phyloP scores from a whole-genome alignment of 2,329 filamentous ascomycete genomes.

The Niveomyces coronatus region DNA sequence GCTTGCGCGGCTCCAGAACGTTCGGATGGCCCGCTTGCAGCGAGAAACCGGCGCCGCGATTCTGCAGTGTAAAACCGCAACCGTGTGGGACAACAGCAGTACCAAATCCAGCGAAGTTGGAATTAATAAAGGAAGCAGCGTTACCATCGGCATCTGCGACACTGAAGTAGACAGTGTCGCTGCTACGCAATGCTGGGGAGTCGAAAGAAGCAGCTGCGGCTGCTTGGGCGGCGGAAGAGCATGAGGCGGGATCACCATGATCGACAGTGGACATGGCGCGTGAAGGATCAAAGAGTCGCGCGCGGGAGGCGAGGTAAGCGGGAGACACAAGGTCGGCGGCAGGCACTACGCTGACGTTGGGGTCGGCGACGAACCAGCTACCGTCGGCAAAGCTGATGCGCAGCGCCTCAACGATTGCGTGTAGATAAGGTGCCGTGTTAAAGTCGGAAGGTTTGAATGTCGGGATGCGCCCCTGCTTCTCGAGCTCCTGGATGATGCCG shows the following conservation, averaged over 20 bases:
- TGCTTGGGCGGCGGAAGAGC: too few relatives aligned
- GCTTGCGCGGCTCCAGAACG: conserved; percentile 65
- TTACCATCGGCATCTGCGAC: conserved; percentile 76
- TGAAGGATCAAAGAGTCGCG: conserved; percentile 44
- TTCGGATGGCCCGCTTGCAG: conserved; percentile 68
- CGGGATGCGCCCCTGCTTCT: conserved; percentile 63
- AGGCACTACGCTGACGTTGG: conserved; percentile 61
- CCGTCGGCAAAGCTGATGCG: conserved; percentile 86
- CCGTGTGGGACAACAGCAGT: conserved; percentile 74
- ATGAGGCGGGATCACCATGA: conserved; percentile 58
- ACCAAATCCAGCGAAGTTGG: conserved; percentile 83
- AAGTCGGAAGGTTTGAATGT: conserved; percentile 61
- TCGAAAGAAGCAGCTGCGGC: too few relatives aligned
- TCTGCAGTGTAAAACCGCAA: conserved; percentile 90
- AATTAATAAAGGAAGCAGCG: conserved; percentile 93
- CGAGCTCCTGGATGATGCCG: conserved; percentile 80
- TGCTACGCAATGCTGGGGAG: conserved; percentile 69
- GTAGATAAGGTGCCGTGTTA: conserved; percentile 72
- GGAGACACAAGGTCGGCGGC: conserved; percentile 57
- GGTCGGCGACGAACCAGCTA: conserved; percentile 83
- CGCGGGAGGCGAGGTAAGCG: conserved; percentile 65
- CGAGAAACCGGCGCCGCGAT: conserved; percentile 80
- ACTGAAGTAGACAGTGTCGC: conserved; percentile 91
- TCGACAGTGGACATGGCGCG: conserved; percentile 49
- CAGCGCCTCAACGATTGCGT: conserved; percentile 78